Evolutionary conservation across 164 flowering plant species (phyloP), one percentile per base, ranked within the genome.

Genomic region (Liriodendron chinense): DNA sequence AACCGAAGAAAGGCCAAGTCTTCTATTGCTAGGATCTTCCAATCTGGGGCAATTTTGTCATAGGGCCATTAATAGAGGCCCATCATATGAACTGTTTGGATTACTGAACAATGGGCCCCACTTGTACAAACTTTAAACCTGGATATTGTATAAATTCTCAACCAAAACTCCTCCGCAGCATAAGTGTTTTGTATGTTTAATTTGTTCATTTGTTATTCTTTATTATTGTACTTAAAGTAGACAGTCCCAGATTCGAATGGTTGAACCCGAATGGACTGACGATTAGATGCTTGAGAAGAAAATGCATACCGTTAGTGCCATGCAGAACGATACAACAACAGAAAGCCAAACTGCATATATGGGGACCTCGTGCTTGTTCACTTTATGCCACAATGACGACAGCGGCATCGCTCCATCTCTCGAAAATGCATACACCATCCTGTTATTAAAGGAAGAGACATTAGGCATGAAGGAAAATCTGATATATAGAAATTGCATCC

Each of bases 391-490:
- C 28, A 88, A 64, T 0, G 92, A 77, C 28, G 99, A 96, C 49
- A 86, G 86, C 16, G 98, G 99, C 97, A 96, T 92, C 23, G 99
- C 99, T 59, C 97, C 98, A 81, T 96, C 99, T 87, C 99, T 92
- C 43, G 99, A 96, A 85, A 96, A 96, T 72, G 97, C 97, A 82
- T 92, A 96, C 22, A 88, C 96, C 98, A 94, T 92, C 85, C 99
- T 95, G 89, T 65, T 6, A 77, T 66, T 34, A 25, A 74, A 76
- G 20, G 71, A 47, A 22, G 23, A 14, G 22, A 28, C 10, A 26
- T 63, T 47, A 34, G 48, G 21, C 6, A 61, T 28, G 47, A 18
- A 57, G 34, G 48, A 71, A 22, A 7, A 69, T 47, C n/a, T n/a
- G 72, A 23, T 34, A 4, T 34, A 34, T 34, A 34, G 43, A 34